Evolutionary conservation across 331 rosid species (phyloP).

Genomic region (Malus hybrid): DNA sequence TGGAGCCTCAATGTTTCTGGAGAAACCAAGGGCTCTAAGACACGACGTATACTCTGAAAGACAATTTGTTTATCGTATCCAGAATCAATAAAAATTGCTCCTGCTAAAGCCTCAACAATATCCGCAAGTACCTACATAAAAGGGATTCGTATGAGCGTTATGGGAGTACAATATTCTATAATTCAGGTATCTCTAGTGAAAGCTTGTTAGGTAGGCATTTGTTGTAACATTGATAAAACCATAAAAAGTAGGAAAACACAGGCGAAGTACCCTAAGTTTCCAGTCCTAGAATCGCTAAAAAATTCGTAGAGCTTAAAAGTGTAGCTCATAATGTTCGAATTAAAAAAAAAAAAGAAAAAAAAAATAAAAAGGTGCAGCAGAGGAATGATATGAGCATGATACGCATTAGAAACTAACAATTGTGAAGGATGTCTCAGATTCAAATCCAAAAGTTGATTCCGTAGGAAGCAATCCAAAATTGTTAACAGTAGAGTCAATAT

Average conservation of each 20-base stretch:
- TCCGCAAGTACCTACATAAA: slow-evolving; percentile 72
- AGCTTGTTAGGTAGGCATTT: neutral
- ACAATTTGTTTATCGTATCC: slow-evolving; percentile 43
- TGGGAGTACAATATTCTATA: neutral
- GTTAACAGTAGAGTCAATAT: slow-evolving; percentile 24
- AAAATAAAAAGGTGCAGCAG: neutral
- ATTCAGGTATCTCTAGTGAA: neutral
- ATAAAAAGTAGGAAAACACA: neutral
- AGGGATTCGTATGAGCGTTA: neutral
- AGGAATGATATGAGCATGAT: neutral
- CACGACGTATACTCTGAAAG: slow-evolving; percentile 53
- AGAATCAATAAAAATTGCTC: slow-evolving; percentile 80
- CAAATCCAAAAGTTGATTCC: slow-evolving; percentile 63
- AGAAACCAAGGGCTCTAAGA: slow-evolving; percentile 69
- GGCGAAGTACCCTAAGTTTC: neutral
- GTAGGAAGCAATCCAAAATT: slow-evolving; percentile 19
- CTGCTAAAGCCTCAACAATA: slow-evolving; percentile 77
- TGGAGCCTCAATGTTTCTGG: slow-evolving; percentile 39
- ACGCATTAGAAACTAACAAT: slow-evolving; percentile 31
- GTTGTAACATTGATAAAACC: neutral
- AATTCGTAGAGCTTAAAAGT: no score
- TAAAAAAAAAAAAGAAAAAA: no score
- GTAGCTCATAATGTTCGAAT: no score
- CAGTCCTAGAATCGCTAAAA: neutral
- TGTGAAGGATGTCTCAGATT: slow-evolving; percentile 49